phyloP scores from a whole-genome alignment of 2,329 filamentous ascomycete genomes.

The Arachnomyces sp. region DNA sequence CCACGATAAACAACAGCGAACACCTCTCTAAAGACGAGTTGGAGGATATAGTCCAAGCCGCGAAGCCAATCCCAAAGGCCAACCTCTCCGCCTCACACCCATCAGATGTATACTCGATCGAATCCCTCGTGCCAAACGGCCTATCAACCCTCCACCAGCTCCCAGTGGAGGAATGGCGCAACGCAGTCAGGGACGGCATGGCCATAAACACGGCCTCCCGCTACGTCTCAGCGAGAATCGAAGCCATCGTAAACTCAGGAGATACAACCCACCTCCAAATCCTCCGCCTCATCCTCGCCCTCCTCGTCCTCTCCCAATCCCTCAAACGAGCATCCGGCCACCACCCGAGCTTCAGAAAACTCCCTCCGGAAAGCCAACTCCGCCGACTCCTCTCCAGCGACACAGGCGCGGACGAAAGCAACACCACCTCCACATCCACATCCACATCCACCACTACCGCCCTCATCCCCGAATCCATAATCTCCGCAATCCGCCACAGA shows the following conservation, averaged over 20 bases:
- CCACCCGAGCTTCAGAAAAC: conserved; percentile 31
- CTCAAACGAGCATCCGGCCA: conserved; percentile 22
- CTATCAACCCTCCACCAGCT: conserved; percentile 34
- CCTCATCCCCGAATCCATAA: conserved; percentile 29
- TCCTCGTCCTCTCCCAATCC: conserved; percentile 35
- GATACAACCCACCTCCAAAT: conserved; percentile 37
- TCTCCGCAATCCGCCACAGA: conserved; percentile 34
- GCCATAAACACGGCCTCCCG: conserved; percentile 34
- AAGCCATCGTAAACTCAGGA: conserved; percentile 29
- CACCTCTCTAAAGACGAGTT: conserved; percentile 27
- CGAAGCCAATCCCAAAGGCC: conserved; percentile 39
- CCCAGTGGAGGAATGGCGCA: conserved; percentile 37
- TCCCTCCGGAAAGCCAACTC: conserved; percentile 34
- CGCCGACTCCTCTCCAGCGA: conserved; percentile 28
- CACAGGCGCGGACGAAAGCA: conserved; percentile 16
- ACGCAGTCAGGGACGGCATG: conserved; percentile 27
- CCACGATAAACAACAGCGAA: conserved; percentile 31
- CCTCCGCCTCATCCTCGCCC: conserved; percentile 38
- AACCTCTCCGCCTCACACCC: conserved; percentile 38
- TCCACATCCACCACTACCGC: conserved; percentile 9
- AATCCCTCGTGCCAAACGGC: conserved; percentile 35
- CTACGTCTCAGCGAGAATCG: conserved; percentile 38
- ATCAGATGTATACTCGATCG: conserved; percentile 39
- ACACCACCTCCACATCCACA: conserved; percentile 11
- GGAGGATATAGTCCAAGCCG: conserved; percentile 34